Conservation (phyloP, 306 rosid species). For the Cicer bijugum region DNA sequence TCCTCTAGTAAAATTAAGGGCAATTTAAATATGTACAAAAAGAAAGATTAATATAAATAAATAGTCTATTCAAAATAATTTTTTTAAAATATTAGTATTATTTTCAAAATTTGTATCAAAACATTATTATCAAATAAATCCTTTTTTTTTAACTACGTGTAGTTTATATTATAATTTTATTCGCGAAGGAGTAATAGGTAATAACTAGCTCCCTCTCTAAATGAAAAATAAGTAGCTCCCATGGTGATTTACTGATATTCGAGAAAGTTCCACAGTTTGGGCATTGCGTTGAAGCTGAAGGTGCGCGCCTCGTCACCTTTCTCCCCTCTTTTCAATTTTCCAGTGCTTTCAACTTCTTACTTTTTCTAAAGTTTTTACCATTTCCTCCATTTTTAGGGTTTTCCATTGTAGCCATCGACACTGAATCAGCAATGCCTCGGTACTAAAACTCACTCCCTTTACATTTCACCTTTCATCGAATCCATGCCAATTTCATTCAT, state of each 20-base stretch:
- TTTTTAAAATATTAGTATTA: too few species aligned
- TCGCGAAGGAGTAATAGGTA: too few species aligned
- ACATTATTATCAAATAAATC: too few species aligned
- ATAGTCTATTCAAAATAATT: too few species aligned
- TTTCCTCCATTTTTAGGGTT: slow-evolving; percentile 39
- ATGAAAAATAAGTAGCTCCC: too few species aligned
- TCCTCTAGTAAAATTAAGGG: too few species aligned
- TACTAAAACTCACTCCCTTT: slow-evolving; percentile 6
- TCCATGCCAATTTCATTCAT: not conserved
- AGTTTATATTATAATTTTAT: too few species aligned
- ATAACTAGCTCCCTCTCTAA: too few species aligned
- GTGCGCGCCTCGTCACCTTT: not conserved
- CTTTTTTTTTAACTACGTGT: too few species aligned
- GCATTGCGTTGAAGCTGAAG: not conserved
- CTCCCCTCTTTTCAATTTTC: not conserved
- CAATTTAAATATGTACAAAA: too few species aligned
- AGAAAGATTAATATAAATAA: too few species aligned
- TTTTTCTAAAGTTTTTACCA: not conserved
- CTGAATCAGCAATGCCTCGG: slow-evolving; percentile 48
- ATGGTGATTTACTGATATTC: not conserved
- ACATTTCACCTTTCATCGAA: not conserved
- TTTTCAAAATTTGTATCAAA: too few species aligned
- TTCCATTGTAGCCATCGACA: not conserved
- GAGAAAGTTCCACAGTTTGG: slow-evolving; percentile 2
- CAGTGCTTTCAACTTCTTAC: not conserved